Base-by-base conservation (phyloP, 129 eudicot genomes). In the Tagetes erecta region DNA sequence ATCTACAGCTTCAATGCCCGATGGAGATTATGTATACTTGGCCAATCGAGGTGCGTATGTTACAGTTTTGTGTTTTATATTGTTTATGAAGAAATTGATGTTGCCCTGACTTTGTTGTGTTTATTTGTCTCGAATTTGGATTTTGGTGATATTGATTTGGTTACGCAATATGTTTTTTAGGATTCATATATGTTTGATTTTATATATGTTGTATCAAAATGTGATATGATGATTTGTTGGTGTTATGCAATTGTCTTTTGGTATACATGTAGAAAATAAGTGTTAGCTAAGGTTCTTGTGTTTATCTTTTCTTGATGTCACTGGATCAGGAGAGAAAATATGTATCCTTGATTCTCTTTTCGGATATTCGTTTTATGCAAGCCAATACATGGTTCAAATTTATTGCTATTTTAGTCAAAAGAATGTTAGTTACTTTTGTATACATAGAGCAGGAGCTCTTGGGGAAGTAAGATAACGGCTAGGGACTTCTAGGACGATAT, bases 1-100 rank as follows among this genome's bases (percentile, higher is more conserved):
- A 79, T 79, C 52, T 79, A 38, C 49, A 67, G 63, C 69, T 73
- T 72, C 83, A 79, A 56, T 79, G 83, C 45, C 83, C 83, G 35
- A 56, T 46, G 7, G 35, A 37, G 20, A 37, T 79, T 49, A n/a
- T 74, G 73, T 79, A 67, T 65, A 65, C 78, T 9, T 79, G 36
- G 69, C 83, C 79, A 36, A 33, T 73, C 14, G 67, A 79, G 83
- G 83, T 79, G 14, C 51, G 30, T 69, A 12, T 8, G 35, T 3
- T 69, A 9, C n/a, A 37, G 20, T 42, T 67, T 6, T 55, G 36
- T 8, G n/a, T 72, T 40, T 79, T 40, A 11, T 72, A n/a, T 51
- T 14, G 1, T 35, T 53, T 42, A 45, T 59, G 41, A 60, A 75
- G 72, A 64, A 64, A 64, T 75, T 39, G 66, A 64, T 64, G 30